phyloP scores from a whole-genome alignment of 2,329 filamentous ascomycete species.

The Neurospora sp. region DNA sequence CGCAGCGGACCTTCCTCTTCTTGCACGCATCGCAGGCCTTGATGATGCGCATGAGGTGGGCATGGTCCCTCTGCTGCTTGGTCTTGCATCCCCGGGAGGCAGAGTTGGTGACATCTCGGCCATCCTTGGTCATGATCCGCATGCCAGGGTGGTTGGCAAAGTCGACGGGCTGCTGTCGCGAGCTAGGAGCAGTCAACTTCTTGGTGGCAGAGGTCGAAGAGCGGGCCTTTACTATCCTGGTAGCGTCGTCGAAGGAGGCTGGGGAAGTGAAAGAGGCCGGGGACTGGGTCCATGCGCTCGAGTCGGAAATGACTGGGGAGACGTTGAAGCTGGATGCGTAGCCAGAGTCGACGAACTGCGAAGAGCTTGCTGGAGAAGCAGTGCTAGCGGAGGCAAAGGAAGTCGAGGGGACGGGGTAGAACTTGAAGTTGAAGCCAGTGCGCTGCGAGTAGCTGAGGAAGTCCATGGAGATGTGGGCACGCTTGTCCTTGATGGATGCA shows the following conservation, averaged over 20 bases:
- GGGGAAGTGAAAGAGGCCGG: slow-evolving; percentile 19
- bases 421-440: slow-evolving; percentile 51
- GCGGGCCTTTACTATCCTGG: slow-evolving; percentile 15
- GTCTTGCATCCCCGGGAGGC: slow-evolving; percentile 54
- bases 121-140: slow-evolving; percentile 57
- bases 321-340: slow-evolving; percentile 37
- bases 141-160: slow-evolving; percentile 49
- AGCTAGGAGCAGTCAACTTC: slow-evolving; percentile 18
- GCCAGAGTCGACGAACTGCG: slow-evolving; percentile 33
- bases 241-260: slow-evolving; percentile 21
- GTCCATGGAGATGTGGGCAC: slow-evolving; percentile 46
- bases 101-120: slow-evolving; percentile 51
- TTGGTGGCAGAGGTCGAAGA: slow-evolving; percentile 13
- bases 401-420: slow-evolving; percentile 41
- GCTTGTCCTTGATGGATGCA: slow-evolving; percentile 46
- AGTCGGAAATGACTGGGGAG: slow-evolving; percentile 39
- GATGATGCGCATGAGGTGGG: slow-evolving; percentile 56
- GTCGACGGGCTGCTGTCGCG: slow-evolving; percentile 29
- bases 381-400: slow-evolving; percentile 26
- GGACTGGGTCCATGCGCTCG: slow-evolving; percentile 34
- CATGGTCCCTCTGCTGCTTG: slow-evolving; percentile 58
- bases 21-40: slow-evolving; percentile 56
- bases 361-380: slow-evolving; percentile 35
- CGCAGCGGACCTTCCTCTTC: slow-evolving; percentile 53
- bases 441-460: slow-evolving; percentile 44